Conservation (phyloP, 2,329 filamentous ascomycete genomes). For the Tolypocladium tundrense region DNA sequence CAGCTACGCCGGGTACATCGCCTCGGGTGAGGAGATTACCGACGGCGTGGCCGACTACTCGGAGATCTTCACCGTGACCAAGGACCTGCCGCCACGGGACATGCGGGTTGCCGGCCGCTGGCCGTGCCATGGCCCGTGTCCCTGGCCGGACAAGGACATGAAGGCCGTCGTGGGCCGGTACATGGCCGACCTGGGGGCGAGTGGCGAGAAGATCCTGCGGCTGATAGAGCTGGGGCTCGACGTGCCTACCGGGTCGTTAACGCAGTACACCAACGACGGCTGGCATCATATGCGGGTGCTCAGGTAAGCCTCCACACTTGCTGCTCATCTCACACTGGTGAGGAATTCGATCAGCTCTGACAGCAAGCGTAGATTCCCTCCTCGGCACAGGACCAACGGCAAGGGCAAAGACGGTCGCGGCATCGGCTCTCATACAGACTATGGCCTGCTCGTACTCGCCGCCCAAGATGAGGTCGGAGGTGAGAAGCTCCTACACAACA, state of each 20-base stretch:
- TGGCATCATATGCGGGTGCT: constrained; percentile 42
- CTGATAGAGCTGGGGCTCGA: constrained; percentile 35
- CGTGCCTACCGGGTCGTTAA: constrained; percentile 28
- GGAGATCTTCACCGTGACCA: constrained; percentile 42
- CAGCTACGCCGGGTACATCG: constrained; percentile 38
- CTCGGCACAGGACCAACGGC: constrained; percentile 27
- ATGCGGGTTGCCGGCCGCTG: constrained; percentile 28
- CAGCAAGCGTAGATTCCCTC: constrained; percentile 16
- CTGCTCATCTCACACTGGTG: too few species aligned
- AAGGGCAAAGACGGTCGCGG: constrained; percentile 38
- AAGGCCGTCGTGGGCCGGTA: constrained; percentile 27
- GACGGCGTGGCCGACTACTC: constrained; percentile 39
- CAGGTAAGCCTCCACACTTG: constrained; percentile 19
- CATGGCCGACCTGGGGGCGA: constrained; percentile 27
- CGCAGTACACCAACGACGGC: constrained; percentile 31
- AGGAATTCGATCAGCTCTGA: too few species aligned
- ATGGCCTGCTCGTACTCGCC: constrained; percentile 39
- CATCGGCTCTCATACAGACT: constrained; percentile 42
- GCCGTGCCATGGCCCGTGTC: constrained; percentile 39
- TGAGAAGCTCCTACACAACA: constrained; percentile 5
- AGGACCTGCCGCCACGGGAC: constrained; percentile 30
- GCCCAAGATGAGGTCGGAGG: constrained; percentile 40
- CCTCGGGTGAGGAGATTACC: constrained; percentile 37
- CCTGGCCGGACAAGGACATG: constrained; percentile 34
- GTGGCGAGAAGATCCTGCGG: constrained; percentile 33